phyloP scores from a whole-genome alignment of 1,284 basidiomycete genomes.

The Sphagnurus paluster region DNA sequence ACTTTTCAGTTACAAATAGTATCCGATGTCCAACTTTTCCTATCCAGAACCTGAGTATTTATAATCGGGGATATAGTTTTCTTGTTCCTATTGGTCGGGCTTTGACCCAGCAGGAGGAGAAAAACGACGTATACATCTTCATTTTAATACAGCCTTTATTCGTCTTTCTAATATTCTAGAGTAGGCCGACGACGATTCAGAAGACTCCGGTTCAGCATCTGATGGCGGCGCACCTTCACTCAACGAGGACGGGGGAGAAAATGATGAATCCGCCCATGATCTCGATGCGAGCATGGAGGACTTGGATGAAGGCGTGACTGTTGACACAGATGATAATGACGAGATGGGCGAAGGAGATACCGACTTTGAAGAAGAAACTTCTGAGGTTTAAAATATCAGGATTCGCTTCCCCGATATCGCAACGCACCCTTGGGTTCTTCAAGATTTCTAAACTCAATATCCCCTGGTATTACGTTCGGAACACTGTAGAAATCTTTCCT shows the following conservation, averaged over 20 bases:
- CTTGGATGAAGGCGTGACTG: constrained; percentile 57
- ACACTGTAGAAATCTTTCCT: too few species aligned
- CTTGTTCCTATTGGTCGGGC: constrained; percentile 72
- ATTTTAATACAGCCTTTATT: constrained; percentile 1
- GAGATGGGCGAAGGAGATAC: constrained; percentile 44
- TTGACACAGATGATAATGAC: constrained; percentile 36
- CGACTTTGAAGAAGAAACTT: constrained; percentile 38
- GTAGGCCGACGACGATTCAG: constrained; percentile 44
- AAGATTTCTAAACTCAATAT: neutral
- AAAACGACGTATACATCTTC: constrained; percentile 67
- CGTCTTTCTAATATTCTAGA: neutral
- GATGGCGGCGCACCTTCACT: constrained; percentile 39
- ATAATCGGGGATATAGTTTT: constrained; percentile 65
- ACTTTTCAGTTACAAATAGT: neutral
- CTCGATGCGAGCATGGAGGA: constrained; percentile 74
- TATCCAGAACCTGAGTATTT: constrained; percentile 57
- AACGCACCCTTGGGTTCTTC: too few species aligned
- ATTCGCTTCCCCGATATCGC: too few species aligned
- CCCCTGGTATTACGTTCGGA: too few species aligned
- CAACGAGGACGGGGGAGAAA: constrained; percentile 55
- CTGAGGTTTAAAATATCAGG: constrained; percentile 25
- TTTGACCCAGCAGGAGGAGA: constrained; percentile 76
- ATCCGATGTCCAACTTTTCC: constrained; percentile 10
- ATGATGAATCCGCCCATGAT: constrained; percentile 56
- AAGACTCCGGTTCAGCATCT: constrained; percentile 45